Conservation (phyloP, 352 stramenopile genomes). For the Globisporangium megalacanthum region DNA sequence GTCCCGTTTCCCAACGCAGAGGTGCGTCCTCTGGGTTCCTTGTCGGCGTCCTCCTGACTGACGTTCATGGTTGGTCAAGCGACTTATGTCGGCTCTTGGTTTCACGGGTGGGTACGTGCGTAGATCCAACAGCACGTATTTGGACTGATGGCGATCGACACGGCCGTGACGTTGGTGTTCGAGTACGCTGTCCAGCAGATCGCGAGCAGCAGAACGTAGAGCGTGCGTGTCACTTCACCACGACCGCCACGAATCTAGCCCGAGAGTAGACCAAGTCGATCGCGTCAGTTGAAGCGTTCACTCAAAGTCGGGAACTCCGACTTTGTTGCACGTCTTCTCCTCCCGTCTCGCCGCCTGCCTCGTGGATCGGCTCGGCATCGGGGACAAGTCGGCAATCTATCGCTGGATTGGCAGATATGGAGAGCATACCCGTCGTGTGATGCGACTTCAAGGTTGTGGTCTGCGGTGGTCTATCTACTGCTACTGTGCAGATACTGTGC, state of each 20-base stretch:
- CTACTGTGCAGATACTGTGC: no score
- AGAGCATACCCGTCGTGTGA: no score
- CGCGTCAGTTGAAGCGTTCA: neutral
- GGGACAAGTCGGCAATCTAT: no score
- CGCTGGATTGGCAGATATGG: no score
- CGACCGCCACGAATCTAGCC: neutral
- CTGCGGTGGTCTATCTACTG: no score
- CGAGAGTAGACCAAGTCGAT: neutral
- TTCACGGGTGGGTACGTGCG: conserved; percentile 1
- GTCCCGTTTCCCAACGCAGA: conserved; percentile 29
- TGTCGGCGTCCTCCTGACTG: conserved; percentile 9
- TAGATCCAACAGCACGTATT: conserved; percentile 40
- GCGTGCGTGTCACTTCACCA: neutral
- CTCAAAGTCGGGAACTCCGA: no score
- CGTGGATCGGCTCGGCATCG: no score
- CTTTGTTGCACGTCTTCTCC: no score
- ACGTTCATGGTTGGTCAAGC: neutral
- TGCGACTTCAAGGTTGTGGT: no score
- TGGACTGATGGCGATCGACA: conserved; percentile 51
- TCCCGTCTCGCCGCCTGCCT: no score
- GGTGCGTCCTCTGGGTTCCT: conserved; percentile 26
- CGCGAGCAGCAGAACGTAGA: conserved; percentile 3
- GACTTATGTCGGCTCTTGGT: no score
- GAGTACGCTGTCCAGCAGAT: conserved; percentile 27
- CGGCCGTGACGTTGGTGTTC: conserved; percentile 38